Conservation (phyloP, 2,329 filamentous ascomycete genomes). For the Fusarium sp. region DNA sequence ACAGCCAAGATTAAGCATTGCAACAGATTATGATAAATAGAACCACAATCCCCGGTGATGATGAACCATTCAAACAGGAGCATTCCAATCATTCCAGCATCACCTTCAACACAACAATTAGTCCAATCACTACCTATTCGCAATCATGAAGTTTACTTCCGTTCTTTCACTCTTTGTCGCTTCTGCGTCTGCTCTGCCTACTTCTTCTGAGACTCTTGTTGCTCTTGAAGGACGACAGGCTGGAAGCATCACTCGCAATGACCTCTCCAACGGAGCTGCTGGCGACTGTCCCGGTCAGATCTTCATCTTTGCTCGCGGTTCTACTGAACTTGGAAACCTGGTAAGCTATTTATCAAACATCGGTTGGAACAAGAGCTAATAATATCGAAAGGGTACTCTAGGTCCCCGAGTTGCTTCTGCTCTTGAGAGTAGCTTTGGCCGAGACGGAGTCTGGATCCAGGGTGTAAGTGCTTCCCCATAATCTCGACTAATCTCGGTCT, state of each 20-base stretch:
- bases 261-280: constrained; percentile 46
- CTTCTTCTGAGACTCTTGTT: background rate
- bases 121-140: background rate
- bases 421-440: constrained; percentile 46
- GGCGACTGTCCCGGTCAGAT: constrained; percentile 52
- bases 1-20: background rate
- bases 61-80: background rate
- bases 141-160: constrained; percentile 31
- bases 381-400: constrained; percentile 40
- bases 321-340: constrained; percentile 55
- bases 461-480: constrained; percentile 49
- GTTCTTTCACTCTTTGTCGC: constrained; percentile 26
- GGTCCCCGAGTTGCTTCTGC: constrained; percentile 48
- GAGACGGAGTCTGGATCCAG: constrained; percentile 55
- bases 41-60: background rate
- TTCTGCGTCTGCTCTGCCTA: constrained; percentile 17
- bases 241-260: constrained; percentile 38
- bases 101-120: background rate
- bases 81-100: background rate
- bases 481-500: fast-evolving
- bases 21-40: constrained; percentile 12
- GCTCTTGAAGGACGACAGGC: constrained; percentile 31
- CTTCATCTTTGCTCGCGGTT: constrained; percentile 55
- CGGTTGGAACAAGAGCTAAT: fast-evolving
- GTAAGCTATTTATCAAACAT: constrained; percentile 22